A percentile compares a stretch with the other conserved stretches of the same genome.
Conservation (phyloP, 306 rosid genomes). For the Citrullus mucosospermus region DNA sequence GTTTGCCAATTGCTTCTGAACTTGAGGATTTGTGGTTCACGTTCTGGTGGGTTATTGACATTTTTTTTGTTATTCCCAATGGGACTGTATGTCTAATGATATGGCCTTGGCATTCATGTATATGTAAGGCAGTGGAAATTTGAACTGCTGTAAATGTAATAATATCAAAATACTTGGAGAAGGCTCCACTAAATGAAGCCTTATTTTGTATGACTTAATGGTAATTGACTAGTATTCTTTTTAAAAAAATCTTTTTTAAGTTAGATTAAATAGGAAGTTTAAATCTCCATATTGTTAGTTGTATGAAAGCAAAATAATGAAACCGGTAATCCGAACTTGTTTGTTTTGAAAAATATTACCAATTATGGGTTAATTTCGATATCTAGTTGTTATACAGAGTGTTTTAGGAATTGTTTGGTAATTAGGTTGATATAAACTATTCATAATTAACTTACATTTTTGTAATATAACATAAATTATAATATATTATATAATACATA, state of each 20-base stretch:
- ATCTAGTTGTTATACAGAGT: background rate
- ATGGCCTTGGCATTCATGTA: slow-evolving; percentile 1
- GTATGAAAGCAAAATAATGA: too few species aligned
- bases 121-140: background rate
- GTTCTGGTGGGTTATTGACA: background rate
- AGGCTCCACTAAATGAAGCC: background rate
- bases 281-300: too few species aligned
- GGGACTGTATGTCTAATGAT: background rate
- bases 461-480: too few species aligned
- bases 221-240: too few species aligned
- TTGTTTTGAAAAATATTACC: background rate
- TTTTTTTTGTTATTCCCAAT: background rate
- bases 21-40: slow-evolving; percentile 4
- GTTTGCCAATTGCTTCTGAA: background rate
- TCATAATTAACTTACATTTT: too few species aligned
- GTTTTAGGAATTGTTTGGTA: background rate
- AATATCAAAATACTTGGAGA: background rate
- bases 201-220: too few species aligned
- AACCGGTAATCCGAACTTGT: too few species aligned
- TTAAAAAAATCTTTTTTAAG: too few species aligned
- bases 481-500: too few species aligned
- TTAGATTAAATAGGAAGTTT: too few species aligned
- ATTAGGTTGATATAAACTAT: too few species aligned
- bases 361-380: background rate
- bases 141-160: background rate